A percentile compares a stretch with the other conserved stretches of the same genome.
Conservation (phyloP, 2,329 filamentous ascomycete species). For the Colletotrichum musae region DNA sequence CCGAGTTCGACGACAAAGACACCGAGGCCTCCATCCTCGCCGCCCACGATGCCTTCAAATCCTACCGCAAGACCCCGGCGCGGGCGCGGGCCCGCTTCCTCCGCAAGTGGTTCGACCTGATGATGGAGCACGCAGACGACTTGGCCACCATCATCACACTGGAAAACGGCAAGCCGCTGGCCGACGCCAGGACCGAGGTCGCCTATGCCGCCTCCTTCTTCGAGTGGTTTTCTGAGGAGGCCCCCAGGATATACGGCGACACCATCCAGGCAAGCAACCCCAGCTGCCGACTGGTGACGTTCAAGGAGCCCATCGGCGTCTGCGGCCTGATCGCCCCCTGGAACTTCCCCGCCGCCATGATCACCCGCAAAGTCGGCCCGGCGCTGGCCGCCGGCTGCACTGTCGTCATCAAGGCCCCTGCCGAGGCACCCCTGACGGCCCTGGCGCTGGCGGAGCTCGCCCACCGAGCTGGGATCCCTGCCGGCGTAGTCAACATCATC, state of each 20-base stretch:
- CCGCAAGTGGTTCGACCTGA: constrained; percentile 76
- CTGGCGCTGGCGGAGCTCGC: constrained; percentile 78
- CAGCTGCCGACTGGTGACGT: constrained; percentile 70
- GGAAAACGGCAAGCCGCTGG: constrained; percentile 80
- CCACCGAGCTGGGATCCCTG: constrained; percentile 81
- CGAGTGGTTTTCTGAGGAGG: constrained; percentile 77
- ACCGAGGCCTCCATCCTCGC: constrained; percentile 79
- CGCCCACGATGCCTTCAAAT: constrained; percentile 73
- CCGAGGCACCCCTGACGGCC: constrained; percentile 77
- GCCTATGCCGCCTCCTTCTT: constrained; percentile 72
- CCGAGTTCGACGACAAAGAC: constrained; percentile 80
- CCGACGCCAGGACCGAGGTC: constrained; percentile 71
- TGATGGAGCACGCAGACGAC: constrained; percentile 76
- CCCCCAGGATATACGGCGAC: constrained; percentile 70
- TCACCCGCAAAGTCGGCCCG: constrained; percentile 81
- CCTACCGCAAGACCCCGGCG: constrained; percentile 73
- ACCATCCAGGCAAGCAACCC: constrained; percentile 72
- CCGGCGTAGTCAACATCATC: constrained; percentile 82
- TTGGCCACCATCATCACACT: constrained; percentile 77
- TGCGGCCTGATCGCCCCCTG: constrained; percentile 83
- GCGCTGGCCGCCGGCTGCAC: constrained; percentile 77
- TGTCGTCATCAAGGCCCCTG: constrained; percentile 75
- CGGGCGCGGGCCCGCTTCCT: constrained; percentile 73
- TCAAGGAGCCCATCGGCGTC: constrained; percentile 83
- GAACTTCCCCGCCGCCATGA: constrained; percentile 72